A percentile compares a stretch with the other conserved stretches of the same genome.
Conservation (phyloP, 805 yeast species). For the Yueomyces sinensis region DNA sequence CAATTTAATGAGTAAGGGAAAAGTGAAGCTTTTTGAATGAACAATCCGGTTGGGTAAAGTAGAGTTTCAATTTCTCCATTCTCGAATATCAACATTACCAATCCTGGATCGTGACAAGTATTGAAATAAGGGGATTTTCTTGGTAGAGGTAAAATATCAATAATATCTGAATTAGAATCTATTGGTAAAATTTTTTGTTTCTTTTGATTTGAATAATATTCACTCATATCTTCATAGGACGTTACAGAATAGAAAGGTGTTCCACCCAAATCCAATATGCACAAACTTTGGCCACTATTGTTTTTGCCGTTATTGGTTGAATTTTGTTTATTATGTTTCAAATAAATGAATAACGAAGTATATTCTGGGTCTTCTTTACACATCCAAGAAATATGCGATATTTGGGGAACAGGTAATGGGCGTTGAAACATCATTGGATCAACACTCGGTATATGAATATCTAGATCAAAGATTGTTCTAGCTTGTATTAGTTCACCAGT, state of each 20-base stretch:
- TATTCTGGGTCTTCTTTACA: conserved; percentile 70
- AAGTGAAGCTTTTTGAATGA: conserved; percentile 37
- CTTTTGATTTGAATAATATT: conserved; percentile 51
- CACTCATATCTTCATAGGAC: conserved; percentile 72
- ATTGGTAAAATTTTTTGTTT: conserved; percentile 45
- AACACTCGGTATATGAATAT: conserved; percentile 40
- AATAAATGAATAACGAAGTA: conserved; percentile 59
- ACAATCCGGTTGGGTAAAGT: conserved; percentile 41
- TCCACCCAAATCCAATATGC: conserved; percentile 60
- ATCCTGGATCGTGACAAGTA: conserved; percentile 68
- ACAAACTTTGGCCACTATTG: conserved; percentile 23
- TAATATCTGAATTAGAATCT: conserved; percentile 32
- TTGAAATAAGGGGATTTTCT: conserved; percentile 59
- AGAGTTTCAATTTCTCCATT: conserved; percentile 55
- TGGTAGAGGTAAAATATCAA: conserved; percentile 41
- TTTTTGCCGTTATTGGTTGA: conserved; percentile 26
- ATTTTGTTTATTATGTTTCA: too few species aligned
- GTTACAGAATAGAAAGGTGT: conserved; percentile 73
- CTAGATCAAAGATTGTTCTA: conserved; percentile 52
- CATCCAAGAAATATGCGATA: conserved; percentile 58
- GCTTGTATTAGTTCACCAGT: conserved; percentile 67
- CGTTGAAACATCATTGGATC: conserved; percentile 4
- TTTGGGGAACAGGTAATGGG: conserved; percentile 21
- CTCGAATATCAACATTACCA: conserved; percentile 43
- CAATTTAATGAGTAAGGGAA: conserved; percentile 75